Evolutionary conservation across 352 stramenopile species (phyloP), one percentile per base, ranked within the genome.

Genomic region (Aphanomyces stellatus): DNA sequence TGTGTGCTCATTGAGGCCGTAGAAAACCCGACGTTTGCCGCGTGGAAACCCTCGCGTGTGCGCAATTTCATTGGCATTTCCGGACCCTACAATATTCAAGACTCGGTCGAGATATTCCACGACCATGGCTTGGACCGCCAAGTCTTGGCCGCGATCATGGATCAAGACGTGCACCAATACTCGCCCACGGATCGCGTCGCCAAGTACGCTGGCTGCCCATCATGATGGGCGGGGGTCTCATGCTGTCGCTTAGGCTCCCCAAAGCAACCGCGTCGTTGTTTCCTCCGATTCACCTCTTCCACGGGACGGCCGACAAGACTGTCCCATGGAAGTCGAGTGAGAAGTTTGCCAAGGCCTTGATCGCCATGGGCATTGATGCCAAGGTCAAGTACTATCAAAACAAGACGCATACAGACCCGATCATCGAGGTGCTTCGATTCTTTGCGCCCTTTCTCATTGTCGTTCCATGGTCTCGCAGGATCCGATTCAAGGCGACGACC

Each of bases 321-420:
- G 81, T 89, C 28, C 77, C 64, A 55, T 86, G 80, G 74, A 72
- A 76, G 43, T 85, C 77, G 33, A 80, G 72, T 10, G 72, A 83
- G 65, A 74, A 88, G 67, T 74, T 91, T 40, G 75, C 77, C 13
- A 34, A 72, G 4, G 75, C 81, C 2, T 71, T 93, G 28, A 49
- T 74, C 55, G 61, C 76, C 7, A 82, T 79, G 49, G 72, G 68
- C 4, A 62, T 85, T 7, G 64, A 60, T 4, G 82, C 91, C 15
- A 74, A 76, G n/a, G 75, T 78, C 46, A 72, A 81, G 37, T 85
- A 82, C 34, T 97, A 96, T 51, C 62, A 81, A 22, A 75, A 73
- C 62, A 96, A 91, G 82, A 90, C 81, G 19, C 91, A 97, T 71
- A 97, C 91, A 4, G 91, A 97, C 75, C 87, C 90, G 25, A 97